A percentile compares a stretch with the other conserved stretches of the same genome.
Evolutionary conservation across 78 protist genomes (phyloP).

Genomic region (Dictyostelium purpureum): DNA sequence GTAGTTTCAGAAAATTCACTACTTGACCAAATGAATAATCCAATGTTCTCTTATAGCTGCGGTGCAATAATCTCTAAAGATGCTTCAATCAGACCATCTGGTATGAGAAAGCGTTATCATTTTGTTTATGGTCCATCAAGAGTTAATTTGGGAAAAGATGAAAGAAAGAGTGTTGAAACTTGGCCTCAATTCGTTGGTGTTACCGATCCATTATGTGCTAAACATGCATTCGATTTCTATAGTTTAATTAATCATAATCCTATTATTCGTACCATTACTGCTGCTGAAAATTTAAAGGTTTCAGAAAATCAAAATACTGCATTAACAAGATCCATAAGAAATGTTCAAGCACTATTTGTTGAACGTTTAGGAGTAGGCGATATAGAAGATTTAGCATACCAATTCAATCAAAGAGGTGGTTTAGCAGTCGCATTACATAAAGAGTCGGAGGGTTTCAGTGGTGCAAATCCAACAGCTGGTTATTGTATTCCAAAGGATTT

Average conservation of each 20-base stretch:
- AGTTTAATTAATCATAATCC: slow-evolving; percentile 58
- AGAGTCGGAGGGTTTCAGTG: slow-evolving; percentile 37
- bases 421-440: slow-evolving; percentile 60
- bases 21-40: slow-evolving; percentile 9
- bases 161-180: slow-evolving; percentile 50
- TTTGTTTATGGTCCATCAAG: slow-evolving; percentile 74
- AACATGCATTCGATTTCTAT: slow-evolving; percentile 66
- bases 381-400: slow-evolving; percentile 71
- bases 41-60: slow-evolving; percentile 31
- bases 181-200: slow-evolving; percentile 86
- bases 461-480: slow-evolving; percentile 78
- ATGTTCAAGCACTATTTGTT: slow-evolving; percentile 76
- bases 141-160: slow-evolving; percentile 75
- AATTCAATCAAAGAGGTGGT: slow-evolving; percentile 77
- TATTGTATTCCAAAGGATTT: slow-evolving; percentile 81
- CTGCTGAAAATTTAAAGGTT: slow-evolving; percentile 75
- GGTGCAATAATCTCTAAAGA: not conserved
- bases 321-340: slow-evolving; percentile 54
- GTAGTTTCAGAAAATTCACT: slow-evolving; percentile 3
- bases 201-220: slow-evolving; percentile 68
- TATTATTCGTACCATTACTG: slow-evolving; percentile 50
- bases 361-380: slow-evolving; percentile 70
- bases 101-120: slow-evolving; percentile 55
- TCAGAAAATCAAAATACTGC: slow-evolving; percentile 80
- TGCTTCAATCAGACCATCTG: slow-evolving; percentile 35